Conservation (phyloP, 208 protist genomes). For the Wallacemonas rigidus region DNA sequence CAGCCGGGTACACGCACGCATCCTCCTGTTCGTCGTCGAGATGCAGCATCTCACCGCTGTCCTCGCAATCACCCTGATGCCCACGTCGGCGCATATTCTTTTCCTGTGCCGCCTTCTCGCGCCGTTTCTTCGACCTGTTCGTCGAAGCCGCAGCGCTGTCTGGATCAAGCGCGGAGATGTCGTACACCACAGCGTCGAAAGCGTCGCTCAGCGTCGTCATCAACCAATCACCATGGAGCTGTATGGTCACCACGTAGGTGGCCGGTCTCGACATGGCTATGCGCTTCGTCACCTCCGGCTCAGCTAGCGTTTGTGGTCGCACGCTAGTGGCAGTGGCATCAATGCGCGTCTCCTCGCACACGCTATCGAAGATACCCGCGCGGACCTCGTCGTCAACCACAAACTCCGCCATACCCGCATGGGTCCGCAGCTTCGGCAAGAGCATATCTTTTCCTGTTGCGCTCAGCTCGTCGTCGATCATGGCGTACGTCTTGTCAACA, state of each 20-base stretch:
- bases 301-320: not conserved
- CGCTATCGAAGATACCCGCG: not conserved
- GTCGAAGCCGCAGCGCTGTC: not conserved
- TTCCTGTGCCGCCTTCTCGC: no score
- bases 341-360: not conserved
- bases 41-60: no score
- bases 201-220: conserved; percentile 29
- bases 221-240: conserved; percentile 27
- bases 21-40: no score
- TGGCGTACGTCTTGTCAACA: not conserved
- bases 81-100: no score
- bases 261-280: not conserved
- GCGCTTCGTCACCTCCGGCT: not conserved
- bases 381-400: conserved; percentile 3
- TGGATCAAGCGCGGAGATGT: conserved; percentile 16
- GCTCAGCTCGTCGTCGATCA: not conserved
- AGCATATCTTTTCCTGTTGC: not conserved
- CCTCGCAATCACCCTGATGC: no score
- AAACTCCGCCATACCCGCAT: not conserved
- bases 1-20: not conserved
- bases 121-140: no score
- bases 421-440: not conserved
- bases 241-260: not conserved
- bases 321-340: not conserved
- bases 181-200: conserved; percentile 34